Evolutionary conservation across 441 rosid species (phyloP).

Genomic region (Erysimum pusillum): DNA sequence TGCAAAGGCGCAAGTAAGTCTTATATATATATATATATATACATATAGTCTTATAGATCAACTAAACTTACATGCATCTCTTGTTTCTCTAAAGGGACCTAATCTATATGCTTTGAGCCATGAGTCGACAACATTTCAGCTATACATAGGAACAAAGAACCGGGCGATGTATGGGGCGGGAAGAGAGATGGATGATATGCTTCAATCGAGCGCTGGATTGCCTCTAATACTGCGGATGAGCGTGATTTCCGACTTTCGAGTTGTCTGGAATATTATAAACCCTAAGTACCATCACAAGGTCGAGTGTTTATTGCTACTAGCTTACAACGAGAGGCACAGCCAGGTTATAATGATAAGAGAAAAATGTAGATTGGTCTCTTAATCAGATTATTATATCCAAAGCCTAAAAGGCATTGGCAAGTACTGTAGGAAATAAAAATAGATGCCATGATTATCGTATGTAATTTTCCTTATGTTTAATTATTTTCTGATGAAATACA

Average conservation of each 20-base stretch:
- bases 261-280: constrained; percentile 68
- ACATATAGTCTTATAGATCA: background rate
- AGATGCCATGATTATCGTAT: background rate
- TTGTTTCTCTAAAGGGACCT: constrained; percentile 53
- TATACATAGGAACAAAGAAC: constrained; percentile 66
- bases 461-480: background rate
- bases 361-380: constrained; percentile 39
- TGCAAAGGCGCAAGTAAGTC: constrained; percentile 65
- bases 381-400: background rate
- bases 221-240: constrained; percentile 59
- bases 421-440: background rate
- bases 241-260: constrained; percentile 57
- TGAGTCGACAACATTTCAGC: constrained; percentile 48
- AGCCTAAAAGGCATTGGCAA: too few species aligned
- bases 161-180: constrained; percentile 90
- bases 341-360: constrained; percentile 29
- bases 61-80: background rate
- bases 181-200: constrained; percentile 75
- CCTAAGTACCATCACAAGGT: constrained; percentile 63
- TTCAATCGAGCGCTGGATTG: constrained; percentile 71
- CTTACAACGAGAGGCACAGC: constrained; percentile 52
- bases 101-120: constrained; percentile 60
- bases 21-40: background rate
- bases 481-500: too few species aligned
- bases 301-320: constrained; percentile 61